Base-by-base conservation (phyloP, 73 alveolate genomes). In the Paramecium bursaria region DNA sequence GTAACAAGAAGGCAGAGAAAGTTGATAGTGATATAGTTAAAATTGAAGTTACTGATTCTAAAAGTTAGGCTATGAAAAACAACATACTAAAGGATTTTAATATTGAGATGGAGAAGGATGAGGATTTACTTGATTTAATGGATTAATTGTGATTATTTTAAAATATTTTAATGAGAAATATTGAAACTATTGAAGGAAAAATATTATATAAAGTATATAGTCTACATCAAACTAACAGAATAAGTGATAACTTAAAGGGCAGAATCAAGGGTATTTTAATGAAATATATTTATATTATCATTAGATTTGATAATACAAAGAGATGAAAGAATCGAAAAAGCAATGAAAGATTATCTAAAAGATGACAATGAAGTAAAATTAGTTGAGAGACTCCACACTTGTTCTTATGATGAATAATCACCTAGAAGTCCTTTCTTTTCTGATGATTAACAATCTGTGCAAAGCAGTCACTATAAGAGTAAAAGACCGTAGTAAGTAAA, bases 141-240 rank as follows among this genome's bases (percentile, higher is more conserved):
- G 76, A 57, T 23, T 25, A 57, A 57, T n/a, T n/a, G n/a, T n/a
- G n/a, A n/a, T n/a, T n/a, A n/a, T n/a, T n/a, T 39, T 39, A 39
- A 26, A 29, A 57, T 57, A 29, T 11, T 29, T 57, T 29, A 57
- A 57, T 57, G 76, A 50, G 31, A 5, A 17, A 57, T 13, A 11
- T 57, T 29, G 50, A 57, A 13, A 57, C 50, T 11, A 6, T 57
- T 26, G 76, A 57, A 25, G 76, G 50, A 26, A 57, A 57, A 50
- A 17, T 57, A 57, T 57, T 57, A 29, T 57, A 57, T 27, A 57
- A 57, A 57, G 39, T 57, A 57, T 57, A 57, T n/a, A 57, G 26
- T 48, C 21, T 57, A 57, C 17, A 44, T 5, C 26, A 57, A n/a
- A 26, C 50, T 11, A 29, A 57, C 0, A 5, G 17, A 44, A 23